Evolutionary conservation across 2,329 filamentous ascomycete species (phyloP), one percentile per base, ranked within the genome.

Genomic region (Chalaropsis ovoidea): DNA sequence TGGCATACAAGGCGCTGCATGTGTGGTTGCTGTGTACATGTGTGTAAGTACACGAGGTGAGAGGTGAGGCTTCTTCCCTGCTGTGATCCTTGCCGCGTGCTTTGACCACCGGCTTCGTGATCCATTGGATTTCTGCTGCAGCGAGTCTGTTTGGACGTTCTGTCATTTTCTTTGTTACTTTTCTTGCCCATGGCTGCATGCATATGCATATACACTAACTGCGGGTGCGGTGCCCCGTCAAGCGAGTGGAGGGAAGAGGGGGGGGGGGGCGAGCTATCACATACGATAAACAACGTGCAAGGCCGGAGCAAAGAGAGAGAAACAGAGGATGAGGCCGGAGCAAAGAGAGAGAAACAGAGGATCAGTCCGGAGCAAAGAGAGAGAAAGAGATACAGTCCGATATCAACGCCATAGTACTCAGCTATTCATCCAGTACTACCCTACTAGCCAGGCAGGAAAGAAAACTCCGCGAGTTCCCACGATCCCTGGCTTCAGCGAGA

Each of bases 41-140:
- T n/a, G n/a, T n/a, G n/a, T n/a, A n/a, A n/a, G n/a, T n/a, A n/a
- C n/a, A n/a, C n/a, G n/a, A n/a, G n/a, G n/a, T n/a, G n/a, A n/a
- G n/a, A n/a, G n/a, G n/a, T 31, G 17, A 19, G 45, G 45, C 19
- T 19, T 43, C 31, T 62, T 62, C 43, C 61, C 27, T 43, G 61
- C 24, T n/a, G 7, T 45, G 61, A 62, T 62, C 61, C 61, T 56
- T 62, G 41, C 61, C 41, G 61, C 39, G 41, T 62, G 61, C 61
- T 62, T 62, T 43, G 61, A 47, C 19, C 61, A 45, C 22, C 19
- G 43, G 41, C 42, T 62, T 31, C 15, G 22, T 35, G 42, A 62
- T 62, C 61, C 61, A 62, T 47, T 22, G 7, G 41, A 17, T 6
- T 31, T 27, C 2, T 56, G 52, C 52, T 15, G 22, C 22, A 56